These are phyloP conservation scores for Hippophae rhamnoides DNA, from an alignment of 306 rosid species.

Conservation along the genomic window DNA sequence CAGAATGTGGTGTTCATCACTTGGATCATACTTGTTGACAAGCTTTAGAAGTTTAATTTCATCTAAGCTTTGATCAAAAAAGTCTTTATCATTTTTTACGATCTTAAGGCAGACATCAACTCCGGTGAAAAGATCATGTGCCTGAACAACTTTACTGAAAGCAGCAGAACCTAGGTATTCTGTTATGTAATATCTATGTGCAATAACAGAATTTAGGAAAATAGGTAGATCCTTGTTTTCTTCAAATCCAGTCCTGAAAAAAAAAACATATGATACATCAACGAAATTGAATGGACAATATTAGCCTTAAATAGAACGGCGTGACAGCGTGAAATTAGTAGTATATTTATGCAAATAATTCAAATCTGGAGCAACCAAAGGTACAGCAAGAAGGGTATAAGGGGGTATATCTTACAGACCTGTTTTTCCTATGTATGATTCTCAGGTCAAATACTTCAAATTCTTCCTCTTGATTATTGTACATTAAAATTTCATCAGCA, in stretches of 20 bases:
- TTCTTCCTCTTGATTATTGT: constrained; percentile 41
- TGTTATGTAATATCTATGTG: constrained; percentile 75
- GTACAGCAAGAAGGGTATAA: background rate
- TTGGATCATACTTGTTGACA: constrained; percentile 88
- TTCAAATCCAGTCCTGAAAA: constrained; percentile 94
- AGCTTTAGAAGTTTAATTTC: constrained; percentile 94
- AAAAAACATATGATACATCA: constrained; percentile 24
- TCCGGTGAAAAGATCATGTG: constrained; percentile 82
- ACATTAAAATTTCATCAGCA: constrained; percentile 48
- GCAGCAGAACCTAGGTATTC: constrained; percentile 96
- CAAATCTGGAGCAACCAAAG: constrained; percentile 17
- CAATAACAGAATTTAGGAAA: constrained; percentile 68
- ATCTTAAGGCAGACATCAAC: constrained; percentile 93
- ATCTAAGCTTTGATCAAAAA: constrained; percentile 93
- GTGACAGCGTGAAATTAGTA: background rate
- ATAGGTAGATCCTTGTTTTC: constrained; percentile 88
- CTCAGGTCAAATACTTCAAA: constrained; percentile 76
- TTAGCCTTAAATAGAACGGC: constrained; percentile 3
- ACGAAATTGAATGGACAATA: constrained; percentile 22
- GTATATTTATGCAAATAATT: constrained; percentile 8
- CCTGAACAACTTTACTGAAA: constrained; percentile 92
- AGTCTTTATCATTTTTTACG: constrained; percentile 92
- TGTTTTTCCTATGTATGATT: constrained; percentile 89
- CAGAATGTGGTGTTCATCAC: constrained; percentile 60
- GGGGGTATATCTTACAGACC: constrained; percentile 36